Percentiles rank a stretch among this genome's conserved stretches.
phyloP scores from a whole-genome alignment of 164 flowering plant genomes.

The Paratinospora sagittata region DNA sequence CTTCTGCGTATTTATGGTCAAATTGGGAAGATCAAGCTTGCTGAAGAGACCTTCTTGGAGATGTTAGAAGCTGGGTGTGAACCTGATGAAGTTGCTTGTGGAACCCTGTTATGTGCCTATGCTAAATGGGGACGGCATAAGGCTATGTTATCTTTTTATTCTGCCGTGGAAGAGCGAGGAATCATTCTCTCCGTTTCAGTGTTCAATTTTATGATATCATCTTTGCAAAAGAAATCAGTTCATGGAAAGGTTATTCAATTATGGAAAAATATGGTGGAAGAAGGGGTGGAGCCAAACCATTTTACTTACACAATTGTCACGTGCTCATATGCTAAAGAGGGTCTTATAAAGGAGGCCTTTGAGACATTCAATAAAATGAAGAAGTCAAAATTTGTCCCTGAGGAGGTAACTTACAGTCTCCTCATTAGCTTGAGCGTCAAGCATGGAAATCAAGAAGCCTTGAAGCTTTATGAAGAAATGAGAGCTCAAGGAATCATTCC shows the following conservation, averaged over 20 bases:
- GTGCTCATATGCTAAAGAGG: constrained; percentile 59
- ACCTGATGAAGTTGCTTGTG: constrained; percentile 96
- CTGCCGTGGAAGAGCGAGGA: constrained; percentile 64
- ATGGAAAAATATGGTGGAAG: constrained; percentile 60
- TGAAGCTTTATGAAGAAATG: constrained; percentile 75
- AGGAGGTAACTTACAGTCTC: constrained; percentile 79
- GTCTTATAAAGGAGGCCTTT: constrained; percentile 56
- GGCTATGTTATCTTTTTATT: constrained; percentile 79
- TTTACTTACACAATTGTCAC: constrained; percentile 79
- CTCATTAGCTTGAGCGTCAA: constrained; percentile 53
- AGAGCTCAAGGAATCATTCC: constrained; percentile 53
- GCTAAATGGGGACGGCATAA: constrained; percentile 95
- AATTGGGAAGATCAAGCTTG: constrained; percentile 84
- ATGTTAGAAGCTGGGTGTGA: constrained; percentile 97
- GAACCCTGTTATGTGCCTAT: constrained; percentile 91
- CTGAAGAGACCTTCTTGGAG: constrained; percentile 86
- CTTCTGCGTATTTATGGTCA: constrained; percentile 79
- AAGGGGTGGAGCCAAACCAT: constrained; percentile 48
- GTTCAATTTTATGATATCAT: constrained; percentile 89
- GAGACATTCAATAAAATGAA: constrained; percentile 62
- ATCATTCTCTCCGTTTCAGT: constrained; percentile 56
- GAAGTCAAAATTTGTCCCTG: constrained; percentile 55
- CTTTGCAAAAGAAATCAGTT: constrained; percentile 79
- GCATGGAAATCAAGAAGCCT: constrained; percentile 39
- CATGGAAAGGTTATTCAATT: constrained; percentile 56